Evolutionary conservation across 2,329 filamentous ascomycete species (phyloP).

Genomic region (Phyllosticta paracitricarpa): DNA sequence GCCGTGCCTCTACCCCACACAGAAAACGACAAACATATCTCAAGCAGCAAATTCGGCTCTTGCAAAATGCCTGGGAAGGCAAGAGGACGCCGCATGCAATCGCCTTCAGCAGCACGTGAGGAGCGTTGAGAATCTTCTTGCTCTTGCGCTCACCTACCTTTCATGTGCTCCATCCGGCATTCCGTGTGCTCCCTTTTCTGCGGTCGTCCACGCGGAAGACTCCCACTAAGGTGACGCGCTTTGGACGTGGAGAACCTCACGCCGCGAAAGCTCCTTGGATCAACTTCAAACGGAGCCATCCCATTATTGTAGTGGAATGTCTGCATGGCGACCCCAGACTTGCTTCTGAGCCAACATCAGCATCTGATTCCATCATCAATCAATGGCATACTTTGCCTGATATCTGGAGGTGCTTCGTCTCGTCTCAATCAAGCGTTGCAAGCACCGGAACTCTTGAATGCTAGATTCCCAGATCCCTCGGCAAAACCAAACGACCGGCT

Average conservation of each 20-base stretch:
- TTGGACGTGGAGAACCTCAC: not conserved
- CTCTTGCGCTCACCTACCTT: not conserved
- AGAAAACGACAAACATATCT: too few species aligned
- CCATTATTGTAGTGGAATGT: not conserved
- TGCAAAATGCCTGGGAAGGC: too few species aligned
- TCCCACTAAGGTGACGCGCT: not conserved
- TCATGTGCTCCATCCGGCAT: not conserved
- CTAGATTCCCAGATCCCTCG: not conserved
- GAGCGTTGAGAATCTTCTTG: not conserved
- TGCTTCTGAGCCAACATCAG: not conserved
- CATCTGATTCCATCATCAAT: not conserved
- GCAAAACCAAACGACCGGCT: not conserved
- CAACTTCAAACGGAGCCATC: not conserved
- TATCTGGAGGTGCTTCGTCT: not conserved
- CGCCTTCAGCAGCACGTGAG: not conserved
- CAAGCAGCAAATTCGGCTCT: too few species aligned
- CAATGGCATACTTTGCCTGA: not conserved
- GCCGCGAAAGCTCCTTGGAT: not conserved
- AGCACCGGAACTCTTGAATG: not conserved
- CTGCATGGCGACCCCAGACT: not conserved
- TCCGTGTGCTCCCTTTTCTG: not conserved
- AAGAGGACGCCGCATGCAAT: not conserved
- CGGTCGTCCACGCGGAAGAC: not conserved
- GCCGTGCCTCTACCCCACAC: too few species aligned
- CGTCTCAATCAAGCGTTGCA: not conserved